Evolutionary conservation across 306 rosid species (phyloP), one percentile per base, ranked within the genome.

Genomic region (Fagus sylvatica): DNA sequence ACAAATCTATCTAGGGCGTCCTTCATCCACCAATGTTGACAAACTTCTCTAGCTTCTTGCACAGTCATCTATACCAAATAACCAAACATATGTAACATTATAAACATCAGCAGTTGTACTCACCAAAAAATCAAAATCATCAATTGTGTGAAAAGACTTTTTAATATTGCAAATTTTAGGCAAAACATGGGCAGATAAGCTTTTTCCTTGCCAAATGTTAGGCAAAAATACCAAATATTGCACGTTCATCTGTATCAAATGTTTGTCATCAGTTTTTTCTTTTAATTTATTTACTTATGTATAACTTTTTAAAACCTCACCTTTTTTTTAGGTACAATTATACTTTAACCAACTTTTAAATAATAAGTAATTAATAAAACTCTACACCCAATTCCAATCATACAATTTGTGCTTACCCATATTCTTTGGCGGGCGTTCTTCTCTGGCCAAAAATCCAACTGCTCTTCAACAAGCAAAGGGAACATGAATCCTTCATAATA

Each of bases 11-110:
- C 98, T 11, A 94, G 74, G 10, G 98, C 98, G 46, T 94, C 98
- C 79, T 90, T 94, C 98, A 94, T 94, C 98, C 98, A 94, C 97
- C 87, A 79, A 85, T 92, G 97, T 75, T 87, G 89, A 79, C 98
- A 94, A 51, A 81, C 94, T 64, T 92, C 93, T 67, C 89, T 88
- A 42, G 98, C 98, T 74, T 92, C 96, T 0, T 13, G 15, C 15
- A 85, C 97, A 34, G 89, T 89, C 96, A 94, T 92, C 98, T 94
- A 75, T 36, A 75, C 54, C 75, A 64, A 66, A 43, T 4, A 19
- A 32, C 54, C 53, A n/a, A 61, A 36, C 12, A 69, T 71, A 74
- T 17, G 60, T 28, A 64, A 39, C 43, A 53, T n/a, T 7, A 57
- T 33, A 3, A 62, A 32, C 37, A 68, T 76, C 70, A 74, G 73